Conservation (phyloP, 1,284 basidiomycete genomes). For the Coniferiporia sulphurascens region DNA sequence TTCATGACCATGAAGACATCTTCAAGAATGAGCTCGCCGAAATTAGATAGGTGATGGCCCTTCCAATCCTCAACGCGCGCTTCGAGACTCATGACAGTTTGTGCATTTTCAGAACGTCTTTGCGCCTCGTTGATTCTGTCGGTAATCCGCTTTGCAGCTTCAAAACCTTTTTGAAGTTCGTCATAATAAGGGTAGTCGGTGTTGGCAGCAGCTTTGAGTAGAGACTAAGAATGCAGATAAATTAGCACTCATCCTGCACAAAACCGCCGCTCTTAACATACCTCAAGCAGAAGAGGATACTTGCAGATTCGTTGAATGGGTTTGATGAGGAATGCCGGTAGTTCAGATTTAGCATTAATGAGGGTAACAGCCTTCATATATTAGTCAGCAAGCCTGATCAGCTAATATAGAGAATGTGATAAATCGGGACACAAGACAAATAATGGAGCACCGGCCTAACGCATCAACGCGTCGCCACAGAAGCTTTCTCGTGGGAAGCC, state of each 20-base stretch:
- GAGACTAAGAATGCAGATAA: conserved; percentile 40
- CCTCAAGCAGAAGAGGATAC: conserved; percentile 64
- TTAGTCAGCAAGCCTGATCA: conserved; percentile 17
- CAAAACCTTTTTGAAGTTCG: conserved; percentile 81
- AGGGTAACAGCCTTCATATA: conserved; percentile 33
- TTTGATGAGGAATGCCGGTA: conserved; percentile 81
- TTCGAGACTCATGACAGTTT: conserved; percentile 87
- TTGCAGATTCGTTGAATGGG: conserved; percentile 78
- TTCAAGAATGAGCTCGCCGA: conserved; percentile 90
- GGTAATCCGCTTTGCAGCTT: conserved; percentile 88
- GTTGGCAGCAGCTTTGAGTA: conserved; percentile 71
- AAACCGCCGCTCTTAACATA: conserved; percentile 28
- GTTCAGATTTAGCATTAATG: conserved; percentile 81
- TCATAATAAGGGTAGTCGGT: conserved; percentile 69
- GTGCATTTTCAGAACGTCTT: conserved; percentile 80
- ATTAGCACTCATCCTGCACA: conserved; percentile 11
- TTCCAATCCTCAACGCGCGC: conserved; percentile 98
- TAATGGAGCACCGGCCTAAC: not conserved
- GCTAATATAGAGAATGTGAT: not conserved
- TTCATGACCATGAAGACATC: conserved; percentile 97
- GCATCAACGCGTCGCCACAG: conserved; percentile 15
- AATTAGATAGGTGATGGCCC: conserved; percentile 91
- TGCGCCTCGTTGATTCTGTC: conserved; percentile 96
- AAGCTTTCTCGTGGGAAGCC: conserved; percentile 1
- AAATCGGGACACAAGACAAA: not conserved